These are phyloP conservation scores for Leavenworthia alabamica DNA, from an alignment of 345 rosid species.

Conservation along the genomic window DNA sequence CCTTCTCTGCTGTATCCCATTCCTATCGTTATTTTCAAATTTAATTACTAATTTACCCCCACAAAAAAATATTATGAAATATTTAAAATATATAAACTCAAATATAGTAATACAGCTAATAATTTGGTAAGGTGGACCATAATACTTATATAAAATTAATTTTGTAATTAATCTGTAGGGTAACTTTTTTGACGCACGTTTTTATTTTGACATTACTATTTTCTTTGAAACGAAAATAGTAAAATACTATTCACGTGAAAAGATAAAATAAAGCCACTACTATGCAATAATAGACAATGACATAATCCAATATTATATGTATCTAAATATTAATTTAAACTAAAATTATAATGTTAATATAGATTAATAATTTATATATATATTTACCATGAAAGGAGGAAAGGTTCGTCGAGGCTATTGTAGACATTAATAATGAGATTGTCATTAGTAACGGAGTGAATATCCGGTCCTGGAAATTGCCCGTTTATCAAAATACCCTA, in stretches of 20 bases:
- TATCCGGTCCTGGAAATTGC: constrained; percentile 84
- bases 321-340: not conserved
- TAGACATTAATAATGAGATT: constrained; percentile 66
- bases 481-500: constrained; percentile 86
- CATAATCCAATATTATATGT: not conserved
- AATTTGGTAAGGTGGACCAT: not conserved
- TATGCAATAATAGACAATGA: constrained; percentile 4
- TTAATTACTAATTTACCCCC: no score
- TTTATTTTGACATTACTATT: not conserved
- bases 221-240: not conserved
- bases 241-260: not conserved
- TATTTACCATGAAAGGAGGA: constrained; percentile 64
- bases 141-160: not conserved
- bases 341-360: not conserved
- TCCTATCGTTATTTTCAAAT: constrained; percentile 44
- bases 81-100: no score
- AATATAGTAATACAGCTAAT: constrained; percentile 28
- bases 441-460: constrained; percentile 71
- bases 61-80: not conserved
- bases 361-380: no score
- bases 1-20: constrained; percentile 76
- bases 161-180: not conserved
- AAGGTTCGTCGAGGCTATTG: constrained; percentile 70
- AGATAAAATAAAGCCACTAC: no score
- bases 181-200: no score